Evolutionary conservation across 768 basidiomycete genomes (phyloP), one percentile per base, ranked within the genome.

Genomic region (Amyloporia xantha): DNA sequence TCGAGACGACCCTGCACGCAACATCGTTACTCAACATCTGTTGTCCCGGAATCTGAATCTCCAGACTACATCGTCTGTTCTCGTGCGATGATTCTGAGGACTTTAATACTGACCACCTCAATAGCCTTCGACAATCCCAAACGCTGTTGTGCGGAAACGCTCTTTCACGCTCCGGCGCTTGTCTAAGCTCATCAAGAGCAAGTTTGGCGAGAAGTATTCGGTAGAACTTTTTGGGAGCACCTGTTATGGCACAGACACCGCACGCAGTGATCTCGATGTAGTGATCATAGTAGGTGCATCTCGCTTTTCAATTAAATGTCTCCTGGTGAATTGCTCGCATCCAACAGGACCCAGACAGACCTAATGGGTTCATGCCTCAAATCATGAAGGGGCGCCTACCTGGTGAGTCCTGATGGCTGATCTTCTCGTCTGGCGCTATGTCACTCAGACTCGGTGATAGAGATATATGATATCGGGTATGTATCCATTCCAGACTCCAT

Each of bases 161-260:
- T n/a, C 13, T 4, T 12, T 19, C 3, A 58, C 54, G 1, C 46
- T 64, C 24, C 17, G 38, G 4, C 47, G 57, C 1, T 59, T 74
- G 4, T 42, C 63, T 41, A 11, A 36, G 2, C 48, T 58, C 11
- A 57, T 76, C 3, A 51, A 55, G 45, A 44, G 54, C 2, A 42
- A 38, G 5, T 76, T 62, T 52, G 73, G 71, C 4, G 1, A 4
- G 5, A 20, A 49, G 28, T 77, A 70, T 57, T 41, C 27, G 3
- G 66, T 78, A 3, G 54, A 61, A 23, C 47, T 64, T 1, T 81
- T 79, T 56, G 79, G 79, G 26, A 80, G 79, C 50, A 69, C 71
- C 15, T 62, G 64, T 54, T 78, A 79, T 57, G 75, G 75, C 26
- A 67, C 72, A 27, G 68, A 71, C 35, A 54, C 61, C 26, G 36